phyloP scores from a whole-genome alignment of 2,329 filamentous ascomycete species.

The Fusarium piperis region DNA sequence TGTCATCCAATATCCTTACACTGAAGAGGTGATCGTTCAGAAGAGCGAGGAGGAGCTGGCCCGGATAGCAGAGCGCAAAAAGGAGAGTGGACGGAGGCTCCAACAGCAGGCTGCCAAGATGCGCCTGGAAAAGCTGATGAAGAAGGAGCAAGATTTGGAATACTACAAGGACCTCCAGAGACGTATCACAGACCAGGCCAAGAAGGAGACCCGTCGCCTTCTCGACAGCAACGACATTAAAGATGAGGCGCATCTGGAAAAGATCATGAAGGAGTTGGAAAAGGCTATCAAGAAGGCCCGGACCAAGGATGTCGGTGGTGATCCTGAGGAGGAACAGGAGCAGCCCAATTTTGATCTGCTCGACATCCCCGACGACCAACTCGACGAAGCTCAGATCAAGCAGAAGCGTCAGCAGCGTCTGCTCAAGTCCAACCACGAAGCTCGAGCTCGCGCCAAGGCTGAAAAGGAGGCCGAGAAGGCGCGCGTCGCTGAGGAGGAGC shows the following conservation, averaged over 20 bases:
- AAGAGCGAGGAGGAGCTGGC: slow-evolving; percentile 96
- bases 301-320: slow-evolving; percentile 90
- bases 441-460: slow-evolving; percentile 89
- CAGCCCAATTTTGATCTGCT: slow-evolving; percentile 87
- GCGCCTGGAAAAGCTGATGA: slow-evolving; percentile 92
- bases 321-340: slow-evolving; percentile 83
- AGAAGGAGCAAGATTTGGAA: slow-evolving; percentile 94
- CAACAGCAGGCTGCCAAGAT: slow-evolving; percentile 98
- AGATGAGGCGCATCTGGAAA: slow-evolving; percentile 87
- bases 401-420: slow-evolving; percentile 92
- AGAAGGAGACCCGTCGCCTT: slow-evolving; percentile 88
- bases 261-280: slow-evolving; percentile 87
- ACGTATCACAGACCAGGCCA: slow-evolving; percentile 78
- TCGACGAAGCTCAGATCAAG: slow-evolving; percentile 91
- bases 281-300: slow-evolving; percentile 88
- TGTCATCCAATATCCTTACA: slow-evolving; percentile 92
- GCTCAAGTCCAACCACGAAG: slow-evolving; percentile 94
- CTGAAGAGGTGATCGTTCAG: slow-evolving; percentile 87
- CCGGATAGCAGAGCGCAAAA: slow-evolving; percentile 89
- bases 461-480: slow-evolving; percentile 96
- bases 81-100: slow-evolving; percentile 88
- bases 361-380: slow-evolving; percentile 88
- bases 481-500: slow-evolving; percentile 82
- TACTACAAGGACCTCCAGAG: slow-evolving; percentile 88
- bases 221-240: slow-evolving; percentile 92